Conservation (phyloP, 306 rosid species). For the Myrica gale region DNA sequence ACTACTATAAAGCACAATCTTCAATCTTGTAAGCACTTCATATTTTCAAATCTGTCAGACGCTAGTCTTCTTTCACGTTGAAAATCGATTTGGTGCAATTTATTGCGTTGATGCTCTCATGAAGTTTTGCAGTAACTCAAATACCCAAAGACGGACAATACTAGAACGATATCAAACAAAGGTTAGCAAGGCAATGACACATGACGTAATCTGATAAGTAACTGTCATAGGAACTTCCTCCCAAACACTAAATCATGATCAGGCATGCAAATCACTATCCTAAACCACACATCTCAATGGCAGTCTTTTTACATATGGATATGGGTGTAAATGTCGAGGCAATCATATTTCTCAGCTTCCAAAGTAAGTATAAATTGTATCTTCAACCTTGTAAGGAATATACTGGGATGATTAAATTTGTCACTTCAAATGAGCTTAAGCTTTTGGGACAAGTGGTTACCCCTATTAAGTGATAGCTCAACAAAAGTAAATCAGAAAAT, state of each 20-base stretch:
- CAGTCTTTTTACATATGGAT: not conserved
- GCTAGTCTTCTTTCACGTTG: not conserved
- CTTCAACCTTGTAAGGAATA: not conserved
- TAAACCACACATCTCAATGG: constrained; percentile 6
- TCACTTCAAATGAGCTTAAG: too few relatives aligned
- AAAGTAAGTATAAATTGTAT: not conserved
- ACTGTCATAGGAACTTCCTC: not conserved
- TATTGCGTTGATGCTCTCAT: not conserved
- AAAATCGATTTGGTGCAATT: constrained; percentile 4
- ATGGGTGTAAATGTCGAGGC: constrained; percentile 1
- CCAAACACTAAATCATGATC: constrained; percentile 1
- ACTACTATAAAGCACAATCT: not conserved
- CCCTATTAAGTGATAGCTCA: too few relatives aligned
- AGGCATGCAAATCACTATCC: constrained; percentile 14
- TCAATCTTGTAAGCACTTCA: not conserved
- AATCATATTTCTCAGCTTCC: not conserved
- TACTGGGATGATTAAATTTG: too few relatives aligned
- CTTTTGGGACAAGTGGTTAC: too few relatives aligned
- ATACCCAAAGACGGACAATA: not conserved
- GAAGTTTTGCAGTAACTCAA: not conserved
- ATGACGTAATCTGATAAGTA: not conserved
- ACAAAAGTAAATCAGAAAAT: not conserved
- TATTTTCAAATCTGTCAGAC: not conserved
- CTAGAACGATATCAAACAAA: constrained; percentile 1
- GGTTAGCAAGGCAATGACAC: not conserved